Percentiles rank a stretch among this genome's conserved stretches.
These are phyloP conservation scores for Pharnaceum exiguum DNA, from an alignment of 148 eudicot genomes.

Conservation along the genomic window DNA sequence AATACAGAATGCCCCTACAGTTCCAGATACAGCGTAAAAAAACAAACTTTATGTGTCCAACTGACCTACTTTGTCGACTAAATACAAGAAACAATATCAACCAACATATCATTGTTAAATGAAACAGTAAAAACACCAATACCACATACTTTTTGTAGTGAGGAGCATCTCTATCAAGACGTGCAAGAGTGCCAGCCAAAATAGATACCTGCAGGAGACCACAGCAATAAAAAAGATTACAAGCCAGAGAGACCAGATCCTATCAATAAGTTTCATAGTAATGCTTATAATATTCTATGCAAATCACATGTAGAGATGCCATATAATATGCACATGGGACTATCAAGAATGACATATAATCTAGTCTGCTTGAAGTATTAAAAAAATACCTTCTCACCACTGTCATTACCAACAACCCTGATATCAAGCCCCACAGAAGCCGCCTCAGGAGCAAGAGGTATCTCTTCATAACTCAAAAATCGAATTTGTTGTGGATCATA, in stretches of 20 bases:
- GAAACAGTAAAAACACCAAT: background rate
- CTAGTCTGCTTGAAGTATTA: background rate
- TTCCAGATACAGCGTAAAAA: too few species aligned
- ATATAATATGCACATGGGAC: too few species aligned
- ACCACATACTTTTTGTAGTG: constrained; percentile 82
- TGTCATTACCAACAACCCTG: constrained; percentile 98
- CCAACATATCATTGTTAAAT: too few species aligned
- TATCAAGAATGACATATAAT: too few species aligned
- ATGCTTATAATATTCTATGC: too few species aligned
- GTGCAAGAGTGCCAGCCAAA: constrained; percentile 97
- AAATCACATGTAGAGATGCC: too few species aligned
- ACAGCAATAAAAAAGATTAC: background rate
- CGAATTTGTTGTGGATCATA: constrained; percentile 86
- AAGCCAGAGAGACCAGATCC: background rate
- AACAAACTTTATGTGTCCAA: too few species aligned
- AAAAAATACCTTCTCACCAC: constrained; percentile 89
- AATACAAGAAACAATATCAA: too few species aligned
- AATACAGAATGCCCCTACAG: too few species aligned
- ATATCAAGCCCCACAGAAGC: constrained; percentile 97
- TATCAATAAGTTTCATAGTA: background rate
- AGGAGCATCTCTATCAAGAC: constrained; percentile 99
- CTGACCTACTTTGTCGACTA: too few species aligned
- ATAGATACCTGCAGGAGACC: constrained; percentile 73
- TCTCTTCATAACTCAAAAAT: constrained; percentile 90
- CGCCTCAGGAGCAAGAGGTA: constrained; percentile 96